Percentiles rank a stretch among this genome's conserved stretches.
Conservation (phyloP, 2,329 filamentous ascomycete species). For the Fusarium fujikuroi region DNA sequence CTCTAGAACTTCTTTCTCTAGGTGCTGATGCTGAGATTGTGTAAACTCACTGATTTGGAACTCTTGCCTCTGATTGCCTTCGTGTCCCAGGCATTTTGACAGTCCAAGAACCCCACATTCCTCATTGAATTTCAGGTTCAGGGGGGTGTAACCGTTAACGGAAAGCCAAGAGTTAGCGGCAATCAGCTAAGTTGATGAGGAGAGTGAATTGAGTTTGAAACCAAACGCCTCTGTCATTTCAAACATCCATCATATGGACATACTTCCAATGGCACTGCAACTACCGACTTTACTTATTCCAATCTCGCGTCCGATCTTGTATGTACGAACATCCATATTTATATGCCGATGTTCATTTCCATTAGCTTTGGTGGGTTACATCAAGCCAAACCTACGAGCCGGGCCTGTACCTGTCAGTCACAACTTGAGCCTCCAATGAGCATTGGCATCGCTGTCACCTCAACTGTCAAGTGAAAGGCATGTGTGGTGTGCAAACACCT, state of each 20-base stretch:
- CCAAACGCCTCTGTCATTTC: not conserved
- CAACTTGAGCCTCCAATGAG: slow-evolving; percentile 13
- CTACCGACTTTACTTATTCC: not conserved
- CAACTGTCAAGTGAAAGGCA: not conserved
- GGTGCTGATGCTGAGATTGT: not conserved
- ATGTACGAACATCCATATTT: not conserved
- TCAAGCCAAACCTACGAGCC: not conserved
- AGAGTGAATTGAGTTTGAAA: not conserved
- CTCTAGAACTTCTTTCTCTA: not conserved
- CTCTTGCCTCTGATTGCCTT: not conserved
- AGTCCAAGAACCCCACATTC: slow-evolving; percentile 13
- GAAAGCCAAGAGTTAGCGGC: not conserved
- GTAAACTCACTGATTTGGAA: not conserved
- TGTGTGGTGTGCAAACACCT: not conserved
- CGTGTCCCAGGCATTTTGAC: not conserved
- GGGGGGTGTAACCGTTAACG: slow-evolving; percentile 12
- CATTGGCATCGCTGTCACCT: slow-evolving; percentile 4
- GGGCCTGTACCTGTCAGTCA: slow-evolving; percentile 1
- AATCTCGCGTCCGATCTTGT: not conserved
- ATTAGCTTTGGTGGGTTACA: slow-evolving; percentile 15
- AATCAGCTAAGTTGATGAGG: not conserved
- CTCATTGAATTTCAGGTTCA: slow-evolving; percentile 23
- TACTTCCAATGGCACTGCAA: not conserved
- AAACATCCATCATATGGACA: not conserved
- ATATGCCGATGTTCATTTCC: not conserved